Base-by-base conservation (phyloP, 208 protist genomes). In the Leishmania major region DNA sequence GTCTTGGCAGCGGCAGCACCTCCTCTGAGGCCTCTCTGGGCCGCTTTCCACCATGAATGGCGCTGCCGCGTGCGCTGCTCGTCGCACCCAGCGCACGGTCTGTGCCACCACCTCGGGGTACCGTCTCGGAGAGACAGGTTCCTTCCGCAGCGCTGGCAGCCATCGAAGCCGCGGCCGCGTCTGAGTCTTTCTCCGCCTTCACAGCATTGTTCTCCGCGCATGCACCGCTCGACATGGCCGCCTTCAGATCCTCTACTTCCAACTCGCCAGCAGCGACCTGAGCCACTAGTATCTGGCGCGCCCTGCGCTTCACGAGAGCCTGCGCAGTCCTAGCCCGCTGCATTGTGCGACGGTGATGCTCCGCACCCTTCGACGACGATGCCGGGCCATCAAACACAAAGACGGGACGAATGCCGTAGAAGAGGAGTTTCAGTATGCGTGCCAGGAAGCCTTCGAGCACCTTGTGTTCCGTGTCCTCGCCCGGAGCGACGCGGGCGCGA, bases 341-440 rank as follows among this genome's bases (percentile, higher is more conserved):
- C 51, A 82, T 78, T 70, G 77, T 79, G 8, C 95, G 86, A 1
- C 92, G 89, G 25, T 80, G 86, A n/a, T 96, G 77, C 80, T 96
- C 93, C 57, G 80, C 84, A 28, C 81, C 67, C 82, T 98, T 98
- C 35, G 84, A 86, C 3, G 77, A 64, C 3, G 91, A 89, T 17
- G 95, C 78, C 4, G 81, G 55, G 10, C 95, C 93, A 80, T 98
- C 95, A 74, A 98, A 98, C 5, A 98, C 95, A 89, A 98, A 96
- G 53, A 98, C 87, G 8, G 95, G 92, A 25, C 89, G 75, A 70
- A 98, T 98, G 43, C 88, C 95, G 66, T 96, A 97, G 60, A 96
- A 96, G 49, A 98, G 78, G 37, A 98, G 90, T 77, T 98, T 98
- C 43, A 98, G 80, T 75, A 97, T 96, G 49, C 94, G 92, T 31